Conservation (phyloP, 352 stramenopile genomes). For the Elongisporangium prolatum region DNA sequence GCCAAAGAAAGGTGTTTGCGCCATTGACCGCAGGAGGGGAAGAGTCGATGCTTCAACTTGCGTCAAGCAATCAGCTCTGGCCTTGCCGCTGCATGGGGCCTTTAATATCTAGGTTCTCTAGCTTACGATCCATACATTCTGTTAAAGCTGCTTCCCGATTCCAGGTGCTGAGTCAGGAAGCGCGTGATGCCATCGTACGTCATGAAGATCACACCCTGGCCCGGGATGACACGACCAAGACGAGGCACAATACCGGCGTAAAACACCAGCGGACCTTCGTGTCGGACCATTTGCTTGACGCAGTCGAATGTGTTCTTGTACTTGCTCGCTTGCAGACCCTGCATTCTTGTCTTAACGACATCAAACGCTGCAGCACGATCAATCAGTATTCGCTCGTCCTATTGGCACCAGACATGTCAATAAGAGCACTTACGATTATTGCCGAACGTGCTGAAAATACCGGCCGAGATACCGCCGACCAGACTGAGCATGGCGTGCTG, state of each 20-base stretch:
- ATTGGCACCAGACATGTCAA: slow-evolving; percentile 26
- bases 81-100: background rate
- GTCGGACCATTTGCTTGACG: slow-evolving; percentile 84
- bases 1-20: background rate
- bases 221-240: slow-evolving; percentile 92
- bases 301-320: slow-evolving; percentile 89
- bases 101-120: background rate
- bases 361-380: slow-evolving; percentile 53
- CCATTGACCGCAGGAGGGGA: background rate
- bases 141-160: slow-evolving; percentile 9
- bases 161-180: slow-evolving; percentile 46
- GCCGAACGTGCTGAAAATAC: slow-evolving; percentile 95
- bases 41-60: background rate
- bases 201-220: slow-evolving; percentile 98
- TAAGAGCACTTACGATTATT: slow-evolving; percentile 90
- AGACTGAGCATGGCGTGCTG: slow-evolving; percentile 86
- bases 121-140: background rate
- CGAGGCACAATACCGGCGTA: slow-evolving; percentile 92
- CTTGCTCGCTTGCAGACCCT: slow-evolving; percentile 58
- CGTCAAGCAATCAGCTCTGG: background rate
- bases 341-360: slow-evolving; percentile 85
- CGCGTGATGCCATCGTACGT: slow-evolving; percentile 82
- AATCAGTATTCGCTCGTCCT: slow-evolving; percentile 13
- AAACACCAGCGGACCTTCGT: slow-evolving; percentile 88
- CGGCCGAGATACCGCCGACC: slow-evolving; percentile 94